phyloP scores from a whole-genome alignment of 148 eudicot species.

The Rhododendron molle region DNA sequence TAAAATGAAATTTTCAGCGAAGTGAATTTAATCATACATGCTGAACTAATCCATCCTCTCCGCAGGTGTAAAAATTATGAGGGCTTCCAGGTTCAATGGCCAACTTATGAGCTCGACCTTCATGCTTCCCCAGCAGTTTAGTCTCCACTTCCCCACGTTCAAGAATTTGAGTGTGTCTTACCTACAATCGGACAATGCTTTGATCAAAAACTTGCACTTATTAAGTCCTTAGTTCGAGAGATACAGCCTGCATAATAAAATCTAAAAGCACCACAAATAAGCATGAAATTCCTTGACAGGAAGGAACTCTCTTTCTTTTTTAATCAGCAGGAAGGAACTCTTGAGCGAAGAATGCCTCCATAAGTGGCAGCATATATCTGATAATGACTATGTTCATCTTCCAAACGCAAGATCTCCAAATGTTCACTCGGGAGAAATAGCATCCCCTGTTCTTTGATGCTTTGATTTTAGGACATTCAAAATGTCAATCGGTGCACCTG shows the following conservation, averaged over 20 bases:
- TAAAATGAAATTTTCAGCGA: slow-evolving; percentile 2
- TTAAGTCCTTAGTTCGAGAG: background rate
- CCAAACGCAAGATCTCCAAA: background rate
- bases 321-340: background rate
- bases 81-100: slow-evolving; percentile 96
- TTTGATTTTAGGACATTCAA: background rate
- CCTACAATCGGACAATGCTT: slow-evolving; percentile 37
- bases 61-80: slow-evolving; percentile 78
- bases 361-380: background rate
- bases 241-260: background rate
- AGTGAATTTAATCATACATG: slow-evolving; percentile 49
- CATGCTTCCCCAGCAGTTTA: slow-evolving; percentile 60
- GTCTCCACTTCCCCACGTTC: slow-evolving; percentile 65
- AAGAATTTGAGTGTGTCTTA: slow-evolving; percentile 64
- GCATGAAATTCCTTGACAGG: background rate
- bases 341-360: background rate
- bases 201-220: background rate
- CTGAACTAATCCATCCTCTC: slow-evolving; percentile 88
- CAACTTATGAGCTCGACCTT: slow-evolving; percentile 76
- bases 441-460: background rate
- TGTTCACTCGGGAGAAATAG: background rate
- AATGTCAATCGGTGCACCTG: background rate
- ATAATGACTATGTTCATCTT: background rate
- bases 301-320: background rate
- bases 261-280: background rate